These are phyloP conservation scores for Trypanosomatidae sp. DNA, from an alignment of 208 protist genomes.

Conservation along the genomic window DNA sequence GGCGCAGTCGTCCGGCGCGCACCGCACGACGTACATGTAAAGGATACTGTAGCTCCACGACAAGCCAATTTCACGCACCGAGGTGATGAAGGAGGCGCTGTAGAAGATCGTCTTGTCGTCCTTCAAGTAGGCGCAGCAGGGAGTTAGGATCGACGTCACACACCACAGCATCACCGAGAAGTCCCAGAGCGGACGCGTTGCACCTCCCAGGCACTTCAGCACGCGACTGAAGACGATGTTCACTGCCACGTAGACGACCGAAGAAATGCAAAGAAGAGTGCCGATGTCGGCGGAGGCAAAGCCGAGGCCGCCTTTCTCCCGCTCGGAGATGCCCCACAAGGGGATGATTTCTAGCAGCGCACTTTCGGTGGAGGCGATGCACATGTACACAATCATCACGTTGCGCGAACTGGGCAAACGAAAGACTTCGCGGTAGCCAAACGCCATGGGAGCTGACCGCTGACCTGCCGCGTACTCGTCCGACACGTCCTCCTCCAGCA, in stretches of 20 bases:
- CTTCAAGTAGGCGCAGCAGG: conserved; percentile 28
- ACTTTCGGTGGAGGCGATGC: conserved; percentile 49
- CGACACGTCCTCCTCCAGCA: neutral
- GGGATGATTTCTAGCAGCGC: conserved; percentile 48
- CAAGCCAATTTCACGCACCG: conserved; percentile 38
- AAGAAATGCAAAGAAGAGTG: conserved; percentile 43
- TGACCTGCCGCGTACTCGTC: conserved; percentile 14
- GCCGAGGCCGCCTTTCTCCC: conserved; percentile 43
- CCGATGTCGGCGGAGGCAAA: conserved; percentile 39
- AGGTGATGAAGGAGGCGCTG: conserved; percentile 26
- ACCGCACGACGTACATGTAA: conserved; percentile 56
- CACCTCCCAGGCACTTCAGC: conserved; percentile 20
- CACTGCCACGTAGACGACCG: conserved; percentile 44
- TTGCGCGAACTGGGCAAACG: conserved; percentile 29
- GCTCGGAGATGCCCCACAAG: conserved; percentile 57
- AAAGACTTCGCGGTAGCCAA: conserved; percentile 65
- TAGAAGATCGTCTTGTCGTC: conserved; percentile 23
- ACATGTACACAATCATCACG: conserved; percentile 63
- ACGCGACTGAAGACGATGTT: conserved; percentile 44
- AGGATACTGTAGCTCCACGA: conserved; percentile 65
- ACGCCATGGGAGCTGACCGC: too few species aligned
- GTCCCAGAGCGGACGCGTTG: conserved; percentile 24
- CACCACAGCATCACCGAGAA: conserved; percentile 33
- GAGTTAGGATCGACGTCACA: conserved; percentile 23
- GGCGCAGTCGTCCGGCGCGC: conserved; percentile 49